phyloP scores from a whole-genome alignment of 1,284 basidiomycete species.

The Pseudozyma tsukubaensis region DNA sequence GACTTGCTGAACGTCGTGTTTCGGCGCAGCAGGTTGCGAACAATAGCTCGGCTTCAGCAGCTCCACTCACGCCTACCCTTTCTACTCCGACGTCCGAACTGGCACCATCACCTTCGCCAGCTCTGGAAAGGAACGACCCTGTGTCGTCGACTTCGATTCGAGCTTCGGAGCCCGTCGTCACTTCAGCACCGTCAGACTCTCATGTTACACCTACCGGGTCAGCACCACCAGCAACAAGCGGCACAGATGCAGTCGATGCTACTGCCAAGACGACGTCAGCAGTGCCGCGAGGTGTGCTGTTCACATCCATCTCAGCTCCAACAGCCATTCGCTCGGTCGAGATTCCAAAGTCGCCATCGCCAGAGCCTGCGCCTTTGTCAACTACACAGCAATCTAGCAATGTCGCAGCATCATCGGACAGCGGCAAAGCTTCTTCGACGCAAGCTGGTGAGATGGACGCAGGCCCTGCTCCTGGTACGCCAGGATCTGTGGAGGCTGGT shows the following conservation, averaged over 20 bases:
- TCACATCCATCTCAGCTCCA: slow-evolving; percentile 49
- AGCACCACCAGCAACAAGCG: slow-evolving; percentile 7
- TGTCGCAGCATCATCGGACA: background rate
- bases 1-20: slow-evolving; percentile 60
- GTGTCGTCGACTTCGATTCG: slow-evolving; percentile 5
- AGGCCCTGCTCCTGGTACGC: background rate
- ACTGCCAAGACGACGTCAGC: slow-evolving; percentile 16
- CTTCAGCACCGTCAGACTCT: slow-evolving; percentile 5
- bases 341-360: slow-evolving; percentile 60
- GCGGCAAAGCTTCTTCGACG: background rate
- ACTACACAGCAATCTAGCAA: slow-evolving; percentile 4
- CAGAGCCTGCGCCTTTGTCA: slow-evolving; percentile 16
- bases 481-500: slow-evolving; percentile 5
- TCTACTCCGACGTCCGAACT: slow-evolving; percentile 28
- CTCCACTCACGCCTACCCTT: slow-evolving; percentile 19
- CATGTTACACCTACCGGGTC: slow-evolving; percentile 6
- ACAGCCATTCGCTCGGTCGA: slow-evolving; percentile 58
- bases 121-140: slow-evolving; percentile 23
- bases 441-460: slow-evolving; percentile 3
- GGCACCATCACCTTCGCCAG: slow-evolving; percentile 28
- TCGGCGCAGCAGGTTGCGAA: slow-evolving; percentile 36
- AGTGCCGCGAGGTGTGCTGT: slow-evolving; percentile 30
- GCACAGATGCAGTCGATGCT: slow-evolving; percentile 13
- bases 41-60: slow-evolving; percentile 4
- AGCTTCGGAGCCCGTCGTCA: slow-evolving; percentile 15